Evolutionary conservation across 352 stramenopile genomes (phyloP), one percentile per base, ranked within the genome.

Genomic region (Pythium aphanidermatum): DNA sequence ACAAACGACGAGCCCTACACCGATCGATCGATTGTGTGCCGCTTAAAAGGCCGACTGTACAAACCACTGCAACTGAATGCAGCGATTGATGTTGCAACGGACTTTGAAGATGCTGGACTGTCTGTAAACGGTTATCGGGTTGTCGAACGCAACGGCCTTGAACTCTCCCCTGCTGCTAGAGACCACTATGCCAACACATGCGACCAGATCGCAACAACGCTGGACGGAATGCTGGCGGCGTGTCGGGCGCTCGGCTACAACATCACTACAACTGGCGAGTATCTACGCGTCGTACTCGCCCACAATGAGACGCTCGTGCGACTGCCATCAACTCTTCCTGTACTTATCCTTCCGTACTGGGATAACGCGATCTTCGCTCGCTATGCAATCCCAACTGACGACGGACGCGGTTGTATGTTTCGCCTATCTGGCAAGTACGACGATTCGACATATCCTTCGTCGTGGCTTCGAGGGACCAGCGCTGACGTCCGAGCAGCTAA

Each of bases 1-100:
- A 37, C 16, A n/a, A 82, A 82, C 41, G 73, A 83, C 37, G 70
- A 72, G 26, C 65, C 62, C 7, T 73, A 65, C 31, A 66, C 65
- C 0, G 73, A 83, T 38, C 70, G 73, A 3, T 2, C 65, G 5
- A n/a, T 86, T 12, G 68, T 59, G n/a, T 83, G 73, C 39, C 54
- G 64, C 3, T 53, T 63, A 7, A 34, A 66, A 16, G 69, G 68
- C 5, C 46, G 58, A 0, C 53, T 65, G 20, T 74, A 74, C 44
- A 55, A 65, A 29, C 55, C 70, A 16, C 27, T 58, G 7, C 46
- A 69, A 17, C 53, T 82, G 6, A 63, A 58, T 23, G 49, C 68
- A 17, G 14, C 38, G 7, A 14, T 24, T 3, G 21, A 32, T 8
- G 25, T 14, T 24, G n/a, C 7, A 3, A 17, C 27, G 0, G 25